phyloP scores from a whole-genome alignment of 2,329 filamentous ascomycete genomes.

The Sporothrix curviconia region DNA sequence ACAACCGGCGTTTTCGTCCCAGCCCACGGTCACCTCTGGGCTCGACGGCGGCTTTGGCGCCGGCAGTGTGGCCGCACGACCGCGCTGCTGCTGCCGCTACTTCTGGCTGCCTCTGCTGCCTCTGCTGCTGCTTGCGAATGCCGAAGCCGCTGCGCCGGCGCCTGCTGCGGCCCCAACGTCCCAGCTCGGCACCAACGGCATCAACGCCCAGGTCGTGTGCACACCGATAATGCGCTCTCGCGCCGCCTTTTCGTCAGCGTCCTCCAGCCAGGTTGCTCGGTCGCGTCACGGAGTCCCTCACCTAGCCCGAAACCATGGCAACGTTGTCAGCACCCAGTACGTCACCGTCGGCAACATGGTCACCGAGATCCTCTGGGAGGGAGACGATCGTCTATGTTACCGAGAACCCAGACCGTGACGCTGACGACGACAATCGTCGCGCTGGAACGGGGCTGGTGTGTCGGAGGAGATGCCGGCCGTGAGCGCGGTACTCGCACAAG shows the following conservation, averaged over 20 bases:
- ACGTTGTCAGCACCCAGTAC: conserved; percentile 46
- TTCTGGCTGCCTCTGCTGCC: conserved; percentile 2
- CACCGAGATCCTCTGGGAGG: conserved; percentile 51
- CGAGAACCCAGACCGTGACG: conserved; percentile 32
- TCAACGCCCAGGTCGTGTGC: background rate
- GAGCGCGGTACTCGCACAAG: conserved; percentile 22
- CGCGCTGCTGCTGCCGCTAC: background rate
- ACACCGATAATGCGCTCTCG: background rate
- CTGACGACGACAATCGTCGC: conserved; percentile 35
- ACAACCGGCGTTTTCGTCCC: conserved; percentile 15
- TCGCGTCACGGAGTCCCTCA: no score
- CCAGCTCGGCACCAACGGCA: background rate
- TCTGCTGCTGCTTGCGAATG: conserved; percentile 13
- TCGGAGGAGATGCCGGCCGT: conserved; percentile 23
- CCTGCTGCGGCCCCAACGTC: background rate
- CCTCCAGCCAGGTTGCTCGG: no score
- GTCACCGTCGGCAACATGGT: conserved; percentile 45
- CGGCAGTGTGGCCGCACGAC: background rate
- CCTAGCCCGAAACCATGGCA: no score
- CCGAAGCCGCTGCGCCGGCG: no score
- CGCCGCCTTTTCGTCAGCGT: background rate
- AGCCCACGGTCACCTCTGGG: conserved; percentile 14
- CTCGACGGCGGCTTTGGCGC: background rate
- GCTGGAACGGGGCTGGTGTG: no score
- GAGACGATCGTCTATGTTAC: conserved; percentile 48